Percentiles rank a stretch among this genome's conserved stretches.
Evolutionary conservation across 768 basidiomycete species (phyloP).

Genomic region (Strobilomyces dryophilus): DNA sequence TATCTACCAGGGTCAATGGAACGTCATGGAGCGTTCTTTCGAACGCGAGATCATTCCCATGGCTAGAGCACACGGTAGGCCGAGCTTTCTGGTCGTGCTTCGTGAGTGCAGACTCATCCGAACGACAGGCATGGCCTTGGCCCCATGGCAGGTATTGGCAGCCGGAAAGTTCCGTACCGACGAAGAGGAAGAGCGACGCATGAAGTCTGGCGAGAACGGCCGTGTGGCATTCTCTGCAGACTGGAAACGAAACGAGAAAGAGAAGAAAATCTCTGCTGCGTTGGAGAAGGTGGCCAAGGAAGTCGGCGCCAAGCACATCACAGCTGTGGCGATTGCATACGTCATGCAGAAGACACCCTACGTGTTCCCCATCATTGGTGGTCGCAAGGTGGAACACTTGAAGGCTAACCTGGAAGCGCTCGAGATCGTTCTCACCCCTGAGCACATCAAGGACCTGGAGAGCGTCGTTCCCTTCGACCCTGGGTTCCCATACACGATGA

Average conservation of each 20-base stretch:
- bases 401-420: slow-evolving; percentile 41
- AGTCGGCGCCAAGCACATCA: slow-evolving; percentile 34
- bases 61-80: slow-evolving; percentile 24
- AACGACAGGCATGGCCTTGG: slow-evolving; percentile 30
- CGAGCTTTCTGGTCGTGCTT: not conserved
- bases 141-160: slow-evolving; percentile 36
- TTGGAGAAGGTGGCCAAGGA: slow-evolving; percentile 39
- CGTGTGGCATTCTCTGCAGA: slow-evolving; percentile 19
- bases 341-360: slow-evolving; percentile 44
- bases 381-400: slow-evolving; percentile 43
- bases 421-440: slow-evolving; percentile 34
- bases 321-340: slow-evolving; percentile 40
- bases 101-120: not conserved
- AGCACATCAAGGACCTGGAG: slow-evolving; percentile 39
- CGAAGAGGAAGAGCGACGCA: slow-evolving; percentile 27
- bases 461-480: slow-evolving; percentile 32
- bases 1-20: slow-evolving; percentile 42
- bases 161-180: slow-evolving; percentile 29
- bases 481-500: slow-evolving; percentile 36
- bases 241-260: slow-evolving; percentile 34
- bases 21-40: slow-evolving; percentile 33
- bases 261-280: slow-evolving; percentile 31
- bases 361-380: slow-evolving; percentile 42
- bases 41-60: slow-evolving; percentile 43
- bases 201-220: slow-evolving; percentile 35